Percentiles rank a stretch among this genome's conserved stretches.
Evolutionary conservation across 805 yeast genomes (phyloP).

Genomic region (Cyberlindnera americana): DNA sequence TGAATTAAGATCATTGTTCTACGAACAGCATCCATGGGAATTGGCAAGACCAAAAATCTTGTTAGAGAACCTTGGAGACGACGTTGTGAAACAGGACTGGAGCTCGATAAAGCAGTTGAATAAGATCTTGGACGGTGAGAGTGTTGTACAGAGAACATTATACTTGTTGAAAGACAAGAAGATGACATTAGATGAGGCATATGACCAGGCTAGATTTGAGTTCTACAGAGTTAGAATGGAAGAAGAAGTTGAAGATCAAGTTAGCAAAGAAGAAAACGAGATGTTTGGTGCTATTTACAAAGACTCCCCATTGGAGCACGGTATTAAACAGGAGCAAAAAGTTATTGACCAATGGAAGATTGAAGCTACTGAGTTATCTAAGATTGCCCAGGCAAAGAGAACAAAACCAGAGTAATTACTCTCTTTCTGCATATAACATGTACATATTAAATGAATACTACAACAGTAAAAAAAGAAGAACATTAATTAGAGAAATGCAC

Average conservation of each 20-base stretch:
- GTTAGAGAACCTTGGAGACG: constrained; percentile 70
- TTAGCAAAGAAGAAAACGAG: constrained; percentile 76
- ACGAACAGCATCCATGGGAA: constrained; percentile 98
- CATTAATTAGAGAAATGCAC: too few species aligned
- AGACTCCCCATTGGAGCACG: constrained; percentile 58
- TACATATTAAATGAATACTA: background rate
- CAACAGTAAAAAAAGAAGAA: too few species aligned
- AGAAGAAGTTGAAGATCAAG: constrained; percentile 68
- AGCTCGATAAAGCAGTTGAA: constrained; percentile 64
- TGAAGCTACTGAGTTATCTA: constrained; percentile 62
- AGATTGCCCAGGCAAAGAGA: constrained; percentile 21
- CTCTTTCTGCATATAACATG: background rate
- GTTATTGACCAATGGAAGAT: constrained; percentile 70
- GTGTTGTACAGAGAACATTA: constrained; percentile 72
- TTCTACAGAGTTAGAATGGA: constrained; percentile 83
- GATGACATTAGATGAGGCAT: constrained; percentile 51
- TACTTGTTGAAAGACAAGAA: constrained; percentile 42
- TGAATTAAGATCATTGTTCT: constrained; percentile 75
- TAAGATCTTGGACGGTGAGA: constrained; percentile 85
- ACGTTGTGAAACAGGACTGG: constrained; percentile 64
- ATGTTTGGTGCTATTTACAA: constrained; percentile 82
- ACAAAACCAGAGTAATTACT: constrained; percentile 7
- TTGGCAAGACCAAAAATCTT: constrained; percentile 82
- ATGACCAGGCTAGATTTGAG: constrained; percentile 83
- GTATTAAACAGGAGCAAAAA: constrained; percentile 67